Evolutionary conservation across 2,329 filamentous ascomycete genomes (phyloP).

Genomic region (Xylariaceae sp.): DNA sequence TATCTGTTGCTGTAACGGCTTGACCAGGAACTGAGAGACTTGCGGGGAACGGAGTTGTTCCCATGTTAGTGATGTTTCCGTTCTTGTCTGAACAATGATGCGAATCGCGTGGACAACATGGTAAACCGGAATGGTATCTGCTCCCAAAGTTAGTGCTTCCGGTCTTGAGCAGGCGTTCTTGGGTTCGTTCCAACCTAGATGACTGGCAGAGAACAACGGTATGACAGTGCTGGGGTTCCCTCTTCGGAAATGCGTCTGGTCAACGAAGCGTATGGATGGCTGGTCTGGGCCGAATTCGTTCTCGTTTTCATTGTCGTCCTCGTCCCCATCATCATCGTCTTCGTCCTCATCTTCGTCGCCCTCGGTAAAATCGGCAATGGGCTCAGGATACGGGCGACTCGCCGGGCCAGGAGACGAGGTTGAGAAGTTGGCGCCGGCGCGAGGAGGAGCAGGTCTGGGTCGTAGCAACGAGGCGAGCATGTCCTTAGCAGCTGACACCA

Average conservation of each 20-base stretch:
- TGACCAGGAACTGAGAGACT: slow-evolving; percentile 90
- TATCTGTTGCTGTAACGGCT: slow-evolving; percentile 90
- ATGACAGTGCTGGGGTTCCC: slow-evolving; percentile 39
- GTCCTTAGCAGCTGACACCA: slow-evolving; percentile 30
- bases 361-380: slow-evolving; percentile 61
- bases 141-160: slow-evolving; percentile 8
- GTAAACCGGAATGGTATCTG: slow-evolving; percentile 84
- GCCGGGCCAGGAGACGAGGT: slow-evolving; percentile 28
- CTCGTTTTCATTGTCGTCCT: slow-evolving; percentile 53
- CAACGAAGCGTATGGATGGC: slow-evolving; percentile 31
- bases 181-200: slow-evolving; percentile 55
- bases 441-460: slow-evolving; percentile 23
- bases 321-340: slow-evolving; percentile 61
- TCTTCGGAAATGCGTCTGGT: slow-evolving; percentile 35
- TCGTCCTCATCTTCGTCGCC: slow-evolving; percentile 60
- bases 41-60: slow-evolving; percentile 94
- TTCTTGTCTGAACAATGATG: slow-evolving; percentile 74
- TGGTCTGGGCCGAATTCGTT: slow-evolving; percentile 29
- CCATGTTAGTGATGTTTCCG: slow-evolving; percentile 90
- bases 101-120: slow-evolving; percentile 86
- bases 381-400: slow-evolving; percentile 34
- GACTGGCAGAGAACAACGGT: slow-evolving; percentile 73
- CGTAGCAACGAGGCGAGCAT: slow-evolving; percentile 32
- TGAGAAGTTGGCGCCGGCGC: slow-evolving; percentile 26
- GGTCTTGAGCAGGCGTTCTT: background rate